Evolutionary conservation across 1,139 yeast species (phyloP), one percentile per base, ranked within the genome.

Genomic region (Sugiyamaella novakii): DNA sequence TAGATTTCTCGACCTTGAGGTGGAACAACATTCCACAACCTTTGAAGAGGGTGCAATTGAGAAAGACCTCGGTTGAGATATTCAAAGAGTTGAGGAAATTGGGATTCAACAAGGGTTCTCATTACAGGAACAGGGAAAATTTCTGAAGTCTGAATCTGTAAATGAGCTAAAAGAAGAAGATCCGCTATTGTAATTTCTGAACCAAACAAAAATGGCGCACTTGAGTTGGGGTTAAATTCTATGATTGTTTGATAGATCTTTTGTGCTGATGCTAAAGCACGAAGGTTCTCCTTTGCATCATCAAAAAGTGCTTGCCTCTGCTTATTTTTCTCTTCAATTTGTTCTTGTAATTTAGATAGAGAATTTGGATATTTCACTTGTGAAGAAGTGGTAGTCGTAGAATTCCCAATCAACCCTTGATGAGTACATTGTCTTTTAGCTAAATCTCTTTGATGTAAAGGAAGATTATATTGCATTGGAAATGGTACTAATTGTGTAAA

Each of bases 391-490:
- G 27, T 17, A 8, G n/a, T 17, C 3, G 28, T 15, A 12, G 41
- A 5, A 5, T 34, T 24, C 5, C 30, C 36, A 12, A 38, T 29
- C 3, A 38, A 3, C 11, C 43, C 43, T 10, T 37, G 43, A 30
- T 38, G 33, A 6, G 48, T 71, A 71, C 77, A 80, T 61, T 59
- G 70, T 61, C 60, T 70, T 64, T 53, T 57, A 1, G 92, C 89
- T 14, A 64, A 57, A 29, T 71, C 63, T 59, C 78, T 73, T 53
- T 78, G 76, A 41, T 73, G 72, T 50, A 84, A 62, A 0, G 95
- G 89, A 35, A 86, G 82, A 54, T 81, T 82, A 65, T 87, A 87
- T 78, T 87, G 91, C 83, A 87, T 80, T 4, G 96, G 96, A 67
- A 87, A 87, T 2, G 92, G 87, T 29, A 87, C 70, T 54, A 81